phyloP scores from a whole-genome alignment of 2,329 filamentous ascomycete species.

The Diaporthe sp. region DNA sequence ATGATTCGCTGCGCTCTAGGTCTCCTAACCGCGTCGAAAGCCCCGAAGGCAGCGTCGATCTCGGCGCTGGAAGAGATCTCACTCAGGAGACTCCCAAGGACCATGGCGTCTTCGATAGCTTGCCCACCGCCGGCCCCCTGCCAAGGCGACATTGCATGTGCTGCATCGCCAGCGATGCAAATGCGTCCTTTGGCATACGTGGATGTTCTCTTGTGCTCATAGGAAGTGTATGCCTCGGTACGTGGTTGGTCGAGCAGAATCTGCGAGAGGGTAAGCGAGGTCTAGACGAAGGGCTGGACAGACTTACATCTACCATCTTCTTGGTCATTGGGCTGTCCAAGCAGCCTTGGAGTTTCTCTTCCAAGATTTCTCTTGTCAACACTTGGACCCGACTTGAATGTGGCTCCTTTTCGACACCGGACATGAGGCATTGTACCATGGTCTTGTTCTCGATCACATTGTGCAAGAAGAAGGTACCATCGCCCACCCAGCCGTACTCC shows the following conservation, averaged over 20 bases:
- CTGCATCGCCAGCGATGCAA: not conserved
- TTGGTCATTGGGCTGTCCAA: not conserved
- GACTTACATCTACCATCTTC: constrained; percentile 5
- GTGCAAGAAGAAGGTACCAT: not conserved
- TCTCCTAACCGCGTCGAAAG: not conserved
- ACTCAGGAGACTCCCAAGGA: not conserved
- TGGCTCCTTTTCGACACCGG: not conserved
- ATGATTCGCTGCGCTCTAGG: not conserved
- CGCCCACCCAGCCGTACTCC: not conserved
- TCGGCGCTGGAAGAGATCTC: constrained; percentile 1
- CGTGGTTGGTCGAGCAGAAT: not conserved
- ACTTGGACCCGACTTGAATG: not conserved
- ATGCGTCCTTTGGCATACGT: not conserved
- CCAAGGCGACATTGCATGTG: not conserved
- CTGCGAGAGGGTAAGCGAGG: constrained; percentile 1
- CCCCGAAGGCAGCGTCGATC: not conserved
- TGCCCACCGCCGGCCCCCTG: not conserved
- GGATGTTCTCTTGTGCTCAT: not conserved
- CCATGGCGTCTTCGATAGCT: not conserved
- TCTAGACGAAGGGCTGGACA: not conserved
- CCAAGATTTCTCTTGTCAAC: not conserved
- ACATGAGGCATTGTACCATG: constrained; percentile 1
- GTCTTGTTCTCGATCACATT: constrained; percentile 3
- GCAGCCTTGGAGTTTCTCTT: not conserved
- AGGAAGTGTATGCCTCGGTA: not conserved